These are phyloP conservation scores for Macrophomina phaseolina DNA, from an alignment of 2,329 filamentous ascomycete species.

Conservation along the genomic window DNA sequence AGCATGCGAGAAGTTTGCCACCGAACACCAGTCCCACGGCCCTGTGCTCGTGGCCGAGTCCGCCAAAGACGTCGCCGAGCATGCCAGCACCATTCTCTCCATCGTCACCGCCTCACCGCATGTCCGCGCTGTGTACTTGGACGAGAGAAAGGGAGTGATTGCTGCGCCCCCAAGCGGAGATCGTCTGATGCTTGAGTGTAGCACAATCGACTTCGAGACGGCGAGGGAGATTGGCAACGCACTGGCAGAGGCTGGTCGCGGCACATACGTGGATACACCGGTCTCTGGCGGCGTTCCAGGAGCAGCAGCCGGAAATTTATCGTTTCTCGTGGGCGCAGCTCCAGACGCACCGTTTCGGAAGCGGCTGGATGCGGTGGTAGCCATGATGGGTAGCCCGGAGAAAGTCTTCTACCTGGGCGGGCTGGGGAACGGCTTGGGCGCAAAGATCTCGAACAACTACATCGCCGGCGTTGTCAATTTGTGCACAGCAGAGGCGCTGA, in stretches of 20 bases:
- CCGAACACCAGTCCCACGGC: slow-evolving; percentile 33
- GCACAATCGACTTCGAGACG: slow-evolving; percentile 40
- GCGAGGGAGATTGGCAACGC: slow-evolving; percentile 36
- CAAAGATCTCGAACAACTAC: slow-evolving; percentile 44
- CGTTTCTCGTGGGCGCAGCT: slow-evolving; percentile 35
- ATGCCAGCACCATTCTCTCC: slow-evolving; percentile 37
- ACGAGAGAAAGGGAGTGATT: slow-evolving; percentile 36
- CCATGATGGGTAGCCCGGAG: slow-evolving; percentile 35
- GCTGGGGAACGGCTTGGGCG: slow-evolving; percentile 39
- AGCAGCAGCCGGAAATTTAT: slow-evolving; percentile 36
- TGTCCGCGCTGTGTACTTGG: slow-evolving; percentile 40
- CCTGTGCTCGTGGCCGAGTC: slow-evolving; percentile 36
- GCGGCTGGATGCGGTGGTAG: slow-evolving; percentile 30
- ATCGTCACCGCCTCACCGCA: slow-evolving; percentile 38
- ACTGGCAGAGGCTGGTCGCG: slow-evolving; percentile 30
- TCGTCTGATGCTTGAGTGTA: slow-evolving; percentile 40
- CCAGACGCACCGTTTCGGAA: slow-evolving; percentile 24
- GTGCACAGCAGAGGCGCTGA: slow-evolving; percentile 41
- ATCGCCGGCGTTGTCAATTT: slow-evolving; percentile 40
- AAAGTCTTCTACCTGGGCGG: slow-evolving; percentile 40
- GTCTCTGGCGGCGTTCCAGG: slow-evolving; percentile 43
- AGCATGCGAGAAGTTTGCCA: slow-evolving; percentile 35
- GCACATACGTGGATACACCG: slow-evolving; percentile 40
- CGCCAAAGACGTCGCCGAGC: slow-evolving; percentile 37
- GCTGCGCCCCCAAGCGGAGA: slow-evolving; percentile 31